Conservation (phyloP, 139 green algal species). For the Auxenochlorella pyrenoidosa region DNA sequence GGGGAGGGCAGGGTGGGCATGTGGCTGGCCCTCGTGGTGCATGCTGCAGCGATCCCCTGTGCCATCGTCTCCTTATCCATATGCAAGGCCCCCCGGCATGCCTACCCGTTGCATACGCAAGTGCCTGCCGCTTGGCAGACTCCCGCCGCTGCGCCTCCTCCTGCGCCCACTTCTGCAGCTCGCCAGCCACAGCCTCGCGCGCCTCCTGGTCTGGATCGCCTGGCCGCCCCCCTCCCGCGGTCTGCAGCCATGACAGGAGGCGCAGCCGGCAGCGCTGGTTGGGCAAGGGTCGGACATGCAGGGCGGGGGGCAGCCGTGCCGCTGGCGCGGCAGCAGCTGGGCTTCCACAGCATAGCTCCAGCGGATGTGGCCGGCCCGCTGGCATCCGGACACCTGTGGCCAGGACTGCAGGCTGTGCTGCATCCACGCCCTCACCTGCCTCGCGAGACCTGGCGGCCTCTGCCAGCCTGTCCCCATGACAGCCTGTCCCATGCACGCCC, state of each 20-base stretch:
- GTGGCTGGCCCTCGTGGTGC: background rate
- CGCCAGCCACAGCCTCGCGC: constrained; percentile 23
- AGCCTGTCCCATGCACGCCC: background rate
- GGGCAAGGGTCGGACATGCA: background rate
- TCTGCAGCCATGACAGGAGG: background rate
- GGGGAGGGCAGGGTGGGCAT: background rate
- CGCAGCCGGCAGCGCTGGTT: background rate
- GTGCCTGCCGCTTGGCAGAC: constrained; percentile 26
- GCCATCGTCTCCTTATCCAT: too few relatives aligned
- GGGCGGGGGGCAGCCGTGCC: too few relatives aligned
- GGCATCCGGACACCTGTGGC: too few relatives aligned
- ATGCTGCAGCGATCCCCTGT: too few relatives aligned
- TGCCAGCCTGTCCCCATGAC: too few relatives aligned
- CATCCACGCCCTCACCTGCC: too few relatives aligned
- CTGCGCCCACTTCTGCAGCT: constrained; percentile 33
- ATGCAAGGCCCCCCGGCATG: background rate
- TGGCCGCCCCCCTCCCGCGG: background rate
- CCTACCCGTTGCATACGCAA: constrained; percentile 25
- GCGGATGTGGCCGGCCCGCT: too few relatives aligned
- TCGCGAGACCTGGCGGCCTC: too few relatives aligned
- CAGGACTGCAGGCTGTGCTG: too few relatives aligned
- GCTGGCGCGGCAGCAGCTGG: too few relatives aligned
- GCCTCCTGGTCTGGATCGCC: constrained; percentile 35
- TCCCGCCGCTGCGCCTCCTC: constrained; percentile 45
- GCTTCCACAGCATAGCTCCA: too few relatives aligned